Conservation (phyloP, 1,284 basidiomycete genomes). For the Tilletia caries region DNA sequence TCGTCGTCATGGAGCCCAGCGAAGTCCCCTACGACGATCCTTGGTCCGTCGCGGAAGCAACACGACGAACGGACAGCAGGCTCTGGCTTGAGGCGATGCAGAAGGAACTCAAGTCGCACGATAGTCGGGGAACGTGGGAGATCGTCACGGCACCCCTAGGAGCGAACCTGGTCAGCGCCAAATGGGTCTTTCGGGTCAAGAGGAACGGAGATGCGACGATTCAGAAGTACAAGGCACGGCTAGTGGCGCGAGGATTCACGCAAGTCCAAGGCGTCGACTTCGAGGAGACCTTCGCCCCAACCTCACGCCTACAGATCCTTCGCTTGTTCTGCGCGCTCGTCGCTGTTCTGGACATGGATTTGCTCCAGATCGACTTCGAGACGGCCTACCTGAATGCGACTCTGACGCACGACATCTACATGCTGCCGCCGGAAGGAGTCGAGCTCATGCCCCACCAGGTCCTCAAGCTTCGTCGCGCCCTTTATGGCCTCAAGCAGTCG, state of each 20-base stretch:
- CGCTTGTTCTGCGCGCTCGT: slow-evolving; percentile 54
- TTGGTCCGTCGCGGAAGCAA: slow-evolving; percentile 37
- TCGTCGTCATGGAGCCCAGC: not conserved
- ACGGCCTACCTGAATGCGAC: slow-evolving; percentile 52
- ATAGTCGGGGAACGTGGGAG: slow-evolving; percentile 40
- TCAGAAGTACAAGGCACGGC: slow-evolving; percentile 53
- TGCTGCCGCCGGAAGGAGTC: slow-evolving; percentile 50
- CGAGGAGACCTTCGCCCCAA: slow-evolving; percentile 56
- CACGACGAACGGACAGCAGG: slow-evolving; percentile 33
- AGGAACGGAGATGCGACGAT: slow-evolving; percentile 49
- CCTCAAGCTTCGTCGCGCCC: not conserved
- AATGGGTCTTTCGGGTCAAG: slow-evolving; percentile 57
- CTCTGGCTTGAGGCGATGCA: slow-evolving; percentile 50
- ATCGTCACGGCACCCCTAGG: slow-evolving; percentile 34
- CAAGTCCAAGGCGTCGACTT: slow-evolving; percentile 57
- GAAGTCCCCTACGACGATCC: slow-evolving; percentile 22
- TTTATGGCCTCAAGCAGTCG: not conserved
- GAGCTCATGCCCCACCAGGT: not conserved
- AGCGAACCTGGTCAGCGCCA: slow-evolving; percentile 38
- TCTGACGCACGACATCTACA: slow-evolving; percentile 56
- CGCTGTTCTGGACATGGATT: slow-evolving; percentile 46
- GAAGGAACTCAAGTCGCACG: slow-evolving; percentile 43
- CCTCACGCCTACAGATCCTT: slow-evolving; percentile 53
- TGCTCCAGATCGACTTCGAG: slow-evolving; percentile 56
- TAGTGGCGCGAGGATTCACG: slow-evolving; percentile 57